These are phyloP conservation scores for Obba rivulosa DNA, from an alignment of 768 basidiomycete species.

Conservation along the genomic window DNA sequence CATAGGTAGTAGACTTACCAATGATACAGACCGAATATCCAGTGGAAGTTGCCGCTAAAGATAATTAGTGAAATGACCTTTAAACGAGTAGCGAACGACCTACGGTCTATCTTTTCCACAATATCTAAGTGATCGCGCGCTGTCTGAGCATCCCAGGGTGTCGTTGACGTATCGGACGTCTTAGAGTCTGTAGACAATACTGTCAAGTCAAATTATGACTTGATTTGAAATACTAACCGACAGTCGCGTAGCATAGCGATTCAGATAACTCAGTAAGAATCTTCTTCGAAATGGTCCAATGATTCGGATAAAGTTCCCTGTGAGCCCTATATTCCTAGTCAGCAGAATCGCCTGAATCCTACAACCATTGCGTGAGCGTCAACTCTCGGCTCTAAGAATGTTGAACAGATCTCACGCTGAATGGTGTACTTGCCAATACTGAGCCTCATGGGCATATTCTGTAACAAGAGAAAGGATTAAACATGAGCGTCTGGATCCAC, in stretches of 20 bases:
- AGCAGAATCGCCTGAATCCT: too few relatives aligned
- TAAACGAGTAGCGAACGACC: background rate
- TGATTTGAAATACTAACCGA: slow-evolving; percentile 9
- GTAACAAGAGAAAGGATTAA: too few relatives aligned
- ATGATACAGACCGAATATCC: background rate
- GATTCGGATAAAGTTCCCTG: slow-evolving; percentile 16
- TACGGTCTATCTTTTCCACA: background rate
- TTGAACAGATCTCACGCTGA: too few relatives aligned
- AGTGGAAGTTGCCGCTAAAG: background rate
- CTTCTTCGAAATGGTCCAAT: background rate
- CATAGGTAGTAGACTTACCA: background rate
- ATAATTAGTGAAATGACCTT: background rate
- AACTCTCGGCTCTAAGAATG: too few relatives aligned
- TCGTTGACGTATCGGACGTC: slow-evolving; percentile 13
- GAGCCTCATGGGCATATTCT: background rate
- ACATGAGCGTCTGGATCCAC: too few relatives aligned
- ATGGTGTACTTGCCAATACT: slow-evolving; percentile 9
- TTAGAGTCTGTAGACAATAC: slow-evolving; percentile 3
- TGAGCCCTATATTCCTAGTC: slow-evolving; percentile 11
- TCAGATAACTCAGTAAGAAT: slow-evolving; percentile 5
- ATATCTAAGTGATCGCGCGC: background rate
- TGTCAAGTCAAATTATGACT: background rate
- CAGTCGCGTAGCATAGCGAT: slow-evolving; percentile 4
- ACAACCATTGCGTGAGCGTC: background rate
- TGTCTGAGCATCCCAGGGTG: slow-evolving; percentile 4